Conservation (phyloP, 202 grass and related monocot genomes). For the Zoysia matrella region DNA sequence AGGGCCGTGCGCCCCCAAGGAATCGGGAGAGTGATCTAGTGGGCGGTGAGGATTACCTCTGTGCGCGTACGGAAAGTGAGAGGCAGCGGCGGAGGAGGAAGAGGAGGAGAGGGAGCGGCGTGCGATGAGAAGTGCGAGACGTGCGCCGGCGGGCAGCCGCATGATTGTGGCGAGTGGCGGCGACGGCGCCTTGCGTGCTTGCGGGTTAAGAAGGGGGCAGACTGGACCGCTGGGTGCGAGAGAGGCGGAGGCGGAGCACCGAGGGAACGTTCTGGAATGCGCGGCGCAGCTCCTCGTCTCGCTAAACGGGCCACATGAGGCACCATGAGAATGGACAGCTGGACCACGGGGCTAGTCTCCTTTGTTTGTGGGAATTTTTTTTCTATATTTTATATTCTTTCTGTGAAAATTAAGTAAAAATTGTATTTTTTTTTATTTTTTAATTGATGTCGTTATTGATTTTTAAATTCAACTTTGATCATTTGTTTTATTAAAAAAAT, state of each 20-base stretch:
- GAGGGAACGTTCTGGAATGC: conserved; percentile 50
- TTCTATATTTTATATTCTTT: no score
- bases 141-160: conserved; percentile 56
- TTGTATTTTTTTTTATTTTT: no score
- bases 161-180: conserved; percentile 15
- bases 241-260: not conserved
- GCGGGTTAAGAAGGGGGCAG: conserved; percentile 30
- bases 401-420: no score
- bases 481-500: no score
- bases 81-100: not conserved
- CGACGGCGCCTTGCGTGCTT: conserved; percentile 35
- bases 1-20: not conserved
- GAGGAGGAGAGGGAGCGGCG: conserved; percentile 44
- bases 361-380: no score
- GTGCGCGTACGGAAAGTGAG: conserved; percentile 4
- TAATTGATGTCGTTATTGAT: no score
- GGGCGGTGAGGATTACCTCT: conserved; percentile 19
- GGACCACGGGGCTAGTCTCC: no score
- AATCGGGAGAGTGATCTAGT: conserved; percentile 24
- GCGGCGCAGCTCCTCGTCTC: conserved; percentile 12
- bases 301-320: not conserved
- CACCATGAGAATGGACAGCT: no score
- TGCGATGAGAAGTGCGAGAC: conserved; percentile 55
- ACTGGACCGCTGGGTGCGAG: no score
- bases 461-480: no score